phyloP scores from a whole-genome alignment of 352 stramenopile species.

The Phytophthora rubi region DNA sequence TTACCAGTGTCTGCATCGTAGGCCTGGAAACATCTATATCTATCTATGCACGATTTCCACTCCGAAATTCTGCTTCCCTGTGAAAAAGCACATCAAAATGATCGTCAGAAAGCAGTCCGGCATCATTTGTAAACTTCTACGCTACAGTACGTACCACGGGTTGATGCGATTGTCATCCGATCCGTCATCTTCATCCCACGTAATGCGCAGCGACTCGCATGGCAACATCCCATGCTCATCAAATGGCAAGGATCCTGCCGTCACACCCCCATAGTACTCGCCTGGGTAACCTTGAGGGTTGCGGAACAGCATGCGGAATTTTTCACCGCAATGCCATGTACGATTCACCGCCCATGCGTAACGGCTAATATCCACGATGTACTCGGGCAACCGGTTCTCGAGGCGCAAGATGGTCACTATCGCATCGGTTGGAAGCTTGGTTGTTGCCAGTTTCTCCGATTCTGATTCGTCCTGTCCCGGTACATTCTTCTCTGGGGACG shows the following conservation, averaged over 20 bases:
- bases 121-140: constrained; percentile 4
- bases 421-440: constrained; percentile 27
- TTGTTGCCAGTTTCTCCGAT: background rate
- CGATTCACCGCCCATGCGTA: constrained; percentile 68
- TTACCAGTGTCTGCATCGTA: constrained; percentile 1
- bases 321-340: constrained; percentile 67
- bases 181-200: constrained; percentile 87
- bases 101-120: constrained; percentile 13
- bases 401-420: constrained; percentile 80
- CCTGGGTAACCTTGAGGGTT: constrained; percentile 69
- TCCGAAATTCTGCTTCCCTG: constrained; percentile 60
- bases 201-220: constrained; percentile 82
- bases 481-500: constrained; percentile 16
- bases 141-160: constrained; percentile 65
- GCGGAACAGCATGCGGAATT: constrained; percentile 82
- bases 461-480: constrained; percentile 12
- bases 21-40: constrained; percentile 27
- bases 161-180: constrained; percentile 86
- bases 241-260: constrained; percentile 73
- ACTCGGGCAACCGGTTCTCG: constrained; percentile 81
- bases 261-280: constrained; percentile 75
- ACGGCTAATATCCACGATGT: constrained; percentile 72
- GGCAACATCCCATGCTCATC: constrained; percentile 65
- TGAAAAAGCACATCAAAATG: constrained; percentile 26
- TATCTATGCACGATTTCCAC: constrained; percentile 36